Evolutionary conservation across 2,329 filamentous ascomycete species (phyloP), one percentile per base, ranked within the genome.

Genomic region (Achaetomium macrosporum): DNA sequence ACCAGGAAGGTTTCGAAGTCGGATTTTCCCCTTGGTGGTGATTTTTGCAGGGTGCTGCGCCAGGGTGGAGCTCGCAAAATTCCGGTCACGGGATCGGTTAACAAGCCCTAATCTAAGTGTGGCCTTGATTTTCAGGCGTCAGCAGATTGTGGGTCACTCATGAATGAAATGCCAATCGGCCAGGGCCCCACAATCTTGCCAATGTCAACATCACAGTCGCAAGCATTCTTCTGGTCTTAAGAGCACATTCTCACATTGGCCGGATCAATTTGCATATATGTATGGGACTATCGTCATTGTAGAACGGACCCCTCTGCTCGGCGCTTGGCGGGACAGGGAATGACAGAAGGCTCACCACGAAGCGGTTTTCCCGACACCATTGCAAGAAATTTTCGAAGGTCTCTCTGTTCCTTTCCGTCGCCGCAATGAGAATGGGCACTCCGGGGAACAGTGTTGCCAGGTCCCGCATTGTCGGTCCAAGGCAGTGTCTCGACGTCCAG

Each of bases 381-480:
- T 75, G 70, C 56, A 82, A 63, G 65, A 91, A 90, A 6, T 72
- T 72, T 56, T 79, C 73, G 62, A 87, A 87, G 0, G 88, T 91
- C 54, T 79, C 73, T 54, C 76, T 73, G 60, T 90, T 90, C 56
- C 88, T 76, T 58, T 90, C 78, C 0, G 87, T 85, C 16, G 84
- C 84, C 4, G 86, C 78, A 53, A 91, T 83, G 42, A 90, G 70
- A 35, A 88, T 78, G 42, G 78, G 71, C 13, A 83, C 71, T 0
- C 64, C 63, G 2, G 81, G 77, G 57, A 81, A 80, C 50, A 82
- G 63, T 1, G 72, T 71, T 45, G 87, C 79, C 12, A 90, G 70
- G 46, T 84, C 77, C 31, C 76, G 69, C 47, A 91, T 66, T 3
- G 87, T 90, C 3, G 74, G 76, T 2, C 88, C 74, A 20, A 92